Evolutionary conservation across 805 yeast genomes (phyloP), one percentile per base, ranked within the genome.

Genomic region (Ogataea trehalophila): DNA sequence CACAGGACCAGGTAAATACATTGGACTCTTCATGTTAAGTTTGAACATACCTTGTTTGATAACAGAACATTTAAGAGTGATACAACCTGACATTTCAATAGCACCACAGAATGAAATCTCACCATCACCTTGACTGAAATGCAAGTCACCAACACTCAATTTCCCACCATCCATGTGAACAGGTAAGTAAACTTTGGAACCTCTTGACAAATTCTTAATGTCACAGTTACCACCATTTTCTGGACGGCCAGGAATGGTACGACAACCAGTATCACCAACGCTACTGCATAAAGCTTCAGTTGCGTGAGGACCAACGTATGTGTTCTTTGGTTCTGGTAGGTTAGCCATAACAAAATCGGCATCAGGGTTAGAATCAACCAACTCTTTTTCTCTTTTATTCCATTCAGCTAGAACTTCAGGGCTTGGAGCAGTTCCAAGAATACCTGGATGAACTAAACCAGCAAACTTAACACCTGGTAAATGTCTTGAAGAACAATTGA

Each of bases 191-290:
- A 71, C 70, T 50, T 72, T 74, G 13, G 80, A 73, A 6, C 80
- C 80, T 41, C 77, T 58, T 4, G 78, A 70, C 22, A 76, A 59
- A 49, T 74, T 74, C 59, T 76, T 75, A 55, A 76, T 76, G 51
- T 75, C 80, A 58, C 79, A 75, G 55, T 75, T 75, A 13, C 80
- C 80, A 13, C 80, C 80, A 57, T 75, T 67, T 61, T 75, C 80
- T 29, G 76, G 79, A 52, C 79, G 57, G 1, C 79, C 79, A 18
- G 80, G 80, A 46, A 75, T 74, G 2, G 80, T 75, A 37, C 80
- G 65, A 7, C 79, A 78, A n/a, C 80, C 80, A 41, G n/a, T 20
- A 26, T 68, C 69, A 2, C 45, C 48, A 33, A 55, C 42, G 41
- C 58, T 58, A 7, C 64, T 71, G 33, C 69, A 68, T 35, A 57